Evolutionary conservation across 1,284 basidiomycete genomes (phyloP), one percentile per base, ranked within the genome.

Genomic region (Malassezia yamatoensis): DNA sequence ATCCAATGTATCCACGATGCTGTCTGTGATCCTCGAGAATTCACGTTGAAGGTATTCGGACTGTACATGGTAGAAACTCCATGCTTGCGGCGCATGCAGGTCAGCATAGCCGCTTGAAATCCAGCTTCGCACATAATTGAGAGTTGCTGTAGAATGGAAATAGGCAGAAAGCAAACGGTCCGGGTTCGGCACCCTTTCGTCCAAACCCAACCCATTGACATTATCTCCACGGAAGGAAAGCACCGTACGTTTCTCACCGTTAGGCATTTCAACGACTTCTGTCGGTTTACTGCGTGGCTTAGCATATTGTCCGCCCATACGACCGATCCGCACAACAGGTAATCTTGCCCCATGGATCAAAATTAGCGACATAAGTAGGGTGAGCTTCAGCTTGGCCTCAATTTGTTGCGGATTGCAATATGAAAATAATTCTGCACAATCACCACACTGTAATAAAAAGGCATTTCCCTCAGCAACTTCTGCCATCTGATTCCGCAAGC

Each of bases 361-460:
- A 65, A 98, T 89, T 44, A 98, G 81, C 15, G 89, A 93, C 81
- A 96, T 94, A 12, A 91, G 87, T 7, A 98, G 81, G 64, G 94
- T 88, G 21, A 98, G 81, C 5, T 90, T 91, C 52, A 98, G 85
- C 75, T 96, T 94, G 51, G 86, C 84, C 48, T 90, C 85, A 64
- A 98, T 91, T 59, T 91, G 91, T 77, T 89, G 84, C 0, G 88
- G 90, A 76, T 93, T 70, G 67, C 77, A 78, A 51, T 77, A 77
- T 46, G 74, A 68, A 52, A 78, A 78, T 7, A 77, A 68, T 64
- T 78, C 91, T 20, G 91, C 93, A 68, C 91, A 98, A 74, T 98
- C 94, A 10, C 93, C 94, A 2, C 91, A 90, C 64, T 98, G 93
- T 0, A 98, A 81, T 32, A 98, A 80, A 77, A 98, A 98, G 0